Evolutionary conservation across 345 rosid genomes (phyloP), one percentile per base, ranked within the genome.

Genomic region (Cardiospermum halicacabum): DNA sequence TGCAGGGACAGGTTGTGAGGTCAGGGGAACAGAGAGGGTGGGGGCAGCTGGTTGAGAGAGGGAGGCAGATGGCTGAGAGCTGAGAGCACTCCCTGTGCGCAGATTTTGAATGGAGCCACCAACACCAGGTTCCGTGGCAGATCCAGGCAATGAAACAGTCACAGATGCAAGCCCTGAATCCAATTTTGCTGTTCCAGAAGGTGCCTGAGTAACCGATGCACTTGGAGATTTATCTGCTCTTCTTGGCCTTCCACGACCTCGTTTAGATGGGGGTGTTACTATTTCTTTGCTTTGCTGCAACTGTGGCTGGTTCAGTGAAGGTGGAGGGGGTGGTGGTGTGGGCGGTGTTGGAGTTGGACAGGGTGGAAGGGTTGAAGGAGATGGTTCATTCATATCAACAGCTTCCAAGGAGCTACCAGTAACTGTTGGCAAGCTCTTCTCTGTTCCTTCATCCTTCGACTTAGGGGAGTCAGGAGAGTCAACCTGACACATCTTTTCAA

Each of bases 171-270:
- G 65, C 47, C 72, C 84, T 2, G 11, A 31, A 60, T 76, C 81
- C 30, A 66, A 62, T 64, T 78, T 75, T n/a, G 67, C 73, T 55
- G 48, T 37, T 74, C 66, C 81, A 73, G 70, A 30, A 67, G 80
- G 60, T 26, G 65, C 72, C 57, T 78, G 60, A 49, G 58, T 54
- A 47, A 69, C 49, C 65, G 64, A 47, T 1, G 74, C 65, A 47
- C 75, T 39, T 6, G 80, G 84, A 74, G 86, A 63, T 72, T 71
- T 86, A 56, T 82, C 88, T 8, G 74, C 85, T 78, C 92, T 82
- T 73, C 86, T 84, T 28, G 98, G 98, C 74, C 98, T 87, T 64
- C 98, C 98, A 76, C 98, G 92, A 21, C 98, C 96, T 60, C 98
- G 78, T 76, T 87, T 92, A 42, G 87, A 72, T 66, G 98, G 94